Percentiles rank a stretch among this genome's conserved stretches.
These are phyloP conservation scores for Fusarium sacchari DNA, from an alignment of 2,329 filamentous ascomycete species.

Conservation along the genomic window DNA sequence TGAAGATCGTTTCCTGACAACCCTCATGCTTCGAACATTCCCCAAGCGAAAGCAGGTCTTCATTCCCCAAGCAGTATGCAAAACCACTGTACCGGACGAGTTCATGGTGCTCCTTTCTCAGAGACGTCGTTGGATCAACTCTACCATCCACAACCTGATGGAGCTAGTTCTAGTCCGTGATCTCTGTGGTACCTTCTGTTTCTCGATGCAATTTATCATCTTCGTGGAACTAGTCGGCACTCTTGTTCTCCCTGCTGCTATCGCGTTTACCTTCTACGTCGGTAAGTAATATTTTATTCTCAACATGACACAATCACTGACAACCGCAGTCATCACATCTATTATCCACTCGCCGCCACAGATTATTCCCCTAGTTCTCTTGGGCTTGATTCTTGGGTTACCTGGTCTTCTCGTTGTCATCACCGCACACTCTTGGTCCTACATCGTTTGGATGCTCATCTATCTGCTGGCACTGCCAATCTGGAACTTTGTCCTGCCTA, in stretches of 20 bases:
- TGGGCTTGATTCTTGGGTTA: slow-evolving; percentile 91
- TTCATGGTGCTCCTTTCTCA: slow-evolving; percentile 95
- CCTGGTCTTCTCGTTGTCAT: slow-evolving; percentile 91
- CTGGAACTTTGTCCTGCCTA: slow-evolving; percentile 96
- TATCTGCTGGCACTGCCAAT: slow-evolving; percentile 92
- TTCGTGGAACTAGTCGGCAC: slow-evolving; percentile 96
- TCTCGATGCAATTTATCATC: slow-evolving; percentile 99
- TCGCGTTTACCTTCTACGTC: slow-evolving; percentile 96
- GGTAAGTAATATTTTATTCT: slow-evolving; percentile 65
- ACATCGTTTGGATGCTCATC: slow-evolving; percentile 96
- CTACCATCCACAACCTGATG: slow-evolving; percentile 98
- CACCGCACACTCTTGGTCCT: slow-evolving; percentile 91
- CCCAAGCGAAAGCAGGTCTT: slow-evolving; percentile 99
- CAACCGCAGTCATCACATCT: slow-evolving; percentile 76
- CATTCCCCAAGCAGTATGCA: slow-evolving; percentile 97
- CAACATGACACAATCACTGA: slow-evolving; percentile 7
- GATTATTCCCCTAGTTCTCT: slow-evolving; percentile 87
- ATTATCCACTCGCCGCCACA: slow-evolving; percentile 82
- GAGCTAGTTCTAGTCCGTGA: slow-evolving; percentile 95
- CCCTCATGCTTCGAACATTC: slow-evolving; percentile 98
- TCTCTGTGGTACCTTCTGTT: slow-evolving; percentile 98
- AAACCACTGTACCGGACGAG: slow-evolving; percentile 92
- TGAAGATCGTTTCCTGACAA: slow-evolving; percentile 95
- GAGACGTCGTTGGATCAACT: slow-evolving; percentile 98
- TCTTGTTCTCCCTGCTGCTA: slow-evolving; percentile 92